Conservation (phyloP, 805 yeast species). For the Groenewaldozyma tartarivorans region DNA sequence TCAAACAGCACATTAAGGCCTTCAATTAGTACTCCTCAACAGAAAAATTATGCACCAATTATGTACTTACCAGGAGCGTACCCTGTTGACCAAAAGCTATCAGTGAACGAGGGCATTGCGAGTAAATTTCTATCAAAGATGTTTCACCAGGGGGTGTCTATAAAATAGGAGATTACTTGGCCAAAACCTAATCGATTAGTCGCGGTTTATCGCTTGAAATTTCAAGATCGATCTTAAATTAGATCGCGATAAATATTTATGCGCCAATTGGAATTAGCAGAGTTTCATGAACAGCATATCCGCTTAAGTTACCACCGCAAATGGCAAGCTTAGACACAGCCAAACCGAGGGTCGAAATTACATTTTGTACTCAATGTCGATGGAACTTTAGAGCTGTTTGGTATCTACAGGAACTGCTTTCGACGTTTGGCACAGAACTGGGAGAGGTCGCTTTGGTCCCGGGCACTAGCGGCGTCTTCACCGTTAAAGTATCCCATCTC, state of each 20-base stretch:
- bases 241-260: no score
- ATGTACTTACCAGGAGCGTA: slow-evolving; percentile 38
- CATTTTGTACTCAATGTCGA: slow-evolving; percentile 74
- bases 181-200: no score
- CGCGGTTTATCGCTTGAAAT: no score
- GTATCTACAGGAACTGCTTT: slow-evolving; percentile 79
- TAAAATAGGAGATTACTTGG: no score
- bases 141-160: no score
- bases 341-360: slow-evolving; percentile 54
- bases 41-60: neutral
- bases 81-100: slow-evolving; percentile 69
- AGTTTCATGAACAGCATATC: no score
- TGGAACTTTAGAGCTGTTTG: slow-evolving; percentile 86
- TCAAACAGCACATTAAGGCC: slow-evolving; percentile 30
- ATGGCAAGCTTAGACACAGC: no score
- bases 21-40: slow-evolving; percentile 3
- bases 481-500: slow-evolving; percentile 39
- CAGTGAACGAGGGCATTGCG: slow-evolving; percentile 54
- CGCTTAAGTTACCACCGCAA: no score
- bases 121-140: slow-evolving; percentile 17
- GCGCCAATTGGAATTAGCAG: no score
- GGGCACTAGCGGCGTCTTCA: slow-evolving; percentile 46
- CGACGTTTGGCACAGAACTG: slow-evolving; percentile 55
- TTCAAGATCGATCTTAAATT: no score
- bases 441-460: slow-evolving; percentile 48